Base-by-base conservation (phyloP, 352 stramenopile species). In the Globisporangium echinulatum region DNA sequence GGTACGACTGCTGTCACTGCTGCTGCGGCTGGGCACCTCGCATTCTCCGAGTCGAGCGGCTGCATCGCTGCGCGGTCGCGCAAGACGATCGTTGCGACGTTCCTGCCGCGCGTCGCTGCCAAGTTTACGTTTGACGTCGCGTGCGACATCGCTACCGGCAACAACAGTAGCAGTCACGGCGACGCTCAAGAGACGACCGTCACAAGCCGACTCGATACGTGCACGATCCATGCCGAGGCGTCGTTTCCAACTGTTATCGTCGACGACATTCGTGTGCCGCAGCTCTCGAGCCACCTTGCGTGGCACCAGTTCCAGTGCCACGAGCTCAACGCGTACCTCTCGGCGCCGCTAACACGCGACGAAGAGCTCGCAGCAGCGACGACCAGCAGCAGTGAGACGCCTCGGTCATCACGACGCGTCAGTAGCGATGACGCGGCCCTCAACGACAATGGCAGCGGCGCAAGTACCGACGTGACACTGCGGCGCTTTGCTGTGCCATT, bases 201-300 rank as follows among this genome's bases (percentile, higher is more conserved):
- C 2, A 10, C 8, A 4, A n/a, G 37, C 37, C 11, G 43, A n/a
- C 46, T 37, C 19, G 47, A 48, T 10, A 67, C 62, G 33, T 89
- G 79, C 57, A 59, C 65, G n/a, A 74, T 94, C 49, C 61, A 66
- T 25, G 84, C 79, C 5, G 77, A 91, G 52, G 85, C 90, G 9
- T 94, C 87, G 1, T 97, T 97, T 52, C 88, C 88, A 3, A 92
- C 82, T 0, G 61, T 97, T 7, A 63, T 96, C 17, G 85, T 97
- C 58, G 69, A 92, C 33, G 87, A 96, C 54, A 75, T 95, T 33
- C 77, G 87, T 13, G 71, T 94, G 15, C 73, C 79, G 39, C 61
- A 77, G 17, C 44, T 77, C 3, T 66, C 82, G 39, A 86, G 74
- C 17, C 55, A 75, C 9, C 58, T 89, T 13, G 77, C 72, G 0